These are phyloP conservation scores for Alternaria triticina DNA, from an alignment of 2,329 filamentous ascomycete species.

Conservation along the genomic window DNA sequence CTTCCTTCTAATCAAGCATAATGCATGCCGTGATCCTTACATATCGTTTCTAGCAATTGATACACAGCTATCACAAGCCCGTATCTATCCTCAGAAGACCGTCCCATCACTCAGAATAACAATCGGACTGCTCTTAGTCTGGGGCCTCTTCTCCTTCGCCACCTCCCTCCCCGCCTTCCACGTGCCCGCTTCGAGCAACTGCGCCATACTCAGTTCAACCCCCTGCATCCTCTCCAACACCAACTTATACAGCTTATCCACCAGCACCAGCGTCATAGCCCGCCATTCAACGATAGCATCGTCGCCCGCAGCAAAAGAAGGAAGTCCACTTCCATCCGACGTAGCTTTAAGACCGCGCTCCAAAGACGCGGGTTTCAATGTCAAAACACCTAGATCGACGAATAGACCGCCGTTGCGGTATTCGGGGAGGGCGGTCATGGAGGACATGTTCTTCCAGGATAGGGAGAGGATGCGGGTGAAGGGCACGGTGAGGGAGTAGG, in stretches of 20 bases:
- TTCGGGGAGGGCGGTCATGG: slow-evolving; percentile 86
- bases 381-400: slow-evolving; percentile 80
- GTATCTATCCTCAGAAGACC: slow-evolving; percentile 37
- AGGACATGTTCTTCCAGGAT: slow-evolving; percentile 78
- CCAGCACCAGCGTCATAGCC: slow-evolving; percentile 72
- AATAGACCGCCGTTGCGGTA: slow-evolving; percentile 92
- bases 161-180: slow-evolving; percentile 70
- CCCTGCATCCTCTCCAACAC: slow-evolving; percentile 72
- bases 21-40: too few species aligned
- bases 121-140: slow-evolving; percentile 38
- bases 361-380: slow-evolving; percentile 70
- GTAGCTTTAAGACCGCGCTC: slow-evolving; percentile 72
- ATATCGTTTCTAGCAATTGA: too few species aligned
- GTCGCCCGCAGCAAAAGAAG: slow-evolving; percentile 72
- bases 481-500: slow-evolving; percentile 92
- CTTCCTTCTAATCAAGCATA: not conserved
- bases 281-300: slow-evolving; percentile 81
- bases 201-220: slow-evolving; percentile 75
- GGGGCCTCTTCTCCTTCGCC: slow-evolving; percentile 28
- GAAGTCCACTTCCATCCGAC: slow-evolving; percentile 65
- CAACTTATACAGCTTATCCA: slow-evolving; percentile 71
- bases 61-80: too few species aligned
- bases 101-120: slow-evolving; percentile 40
- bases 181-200: slow-evolving; percentile 90
- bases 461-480: slow-evolving; percentile 73